These are phyloP conservation scores for Suillus tomentosus DNA, from an alignment of 768 basidiomycete genomes.

Conservation along the genomic window DNA sequence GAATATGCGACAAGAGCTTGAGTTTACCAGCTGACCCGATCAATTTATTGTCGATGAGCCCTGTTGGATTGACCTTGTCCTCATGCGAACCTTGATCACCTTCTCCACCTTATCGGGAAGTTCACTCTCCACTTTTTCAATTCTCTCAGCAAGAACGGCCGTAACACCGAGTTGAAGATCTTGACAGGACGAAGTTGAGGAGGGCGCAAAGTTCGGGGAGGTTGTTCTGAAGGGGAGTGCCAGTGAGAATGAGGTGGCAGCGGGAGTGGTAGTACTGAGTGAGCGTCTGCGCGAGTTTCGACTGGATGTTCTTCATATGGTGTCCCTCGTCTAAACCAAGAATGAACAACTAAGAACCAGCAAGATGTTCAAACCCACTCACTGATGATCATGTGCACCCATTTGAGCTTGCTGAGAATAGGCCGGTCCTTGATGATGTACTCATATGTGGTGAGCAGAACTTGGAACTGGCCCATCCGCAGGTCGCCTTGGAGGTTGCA, in stretches of 20 bases:
- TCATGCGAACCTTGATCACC: slow-evolving; percentile 97
- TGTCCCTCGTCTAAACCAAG: slow-evolving; percentile 80
- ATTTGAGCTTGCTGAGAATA: slow-evolving; percentile 84
- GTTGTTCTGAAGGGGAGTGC: slow-evolving; percentile 96
- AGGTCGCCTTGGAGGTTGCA: slow-evolving; percentile 77
- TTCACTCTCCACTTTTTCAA: slow-evolving; percentile 97
- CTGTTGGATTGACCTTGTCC: slow-evolving; percentile 85
- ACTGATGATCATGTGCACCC: slow-evolving; percentile 98
- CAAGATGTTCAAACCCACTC: slow-evolving; percentile 20
- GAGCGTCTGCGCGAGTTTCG: slow-evolving; percentile 86
- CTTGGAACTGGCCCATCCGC: slow-evolving; percentile 83
- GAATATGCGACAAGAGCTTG: slow-evolving; percentile 84
- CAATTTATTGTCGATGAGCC: slow-evolving; percentile 81
- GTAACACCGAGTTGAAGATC: slow-evolving; percentile 97
- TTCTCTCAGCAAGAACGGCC: slow-evolving; percentile 89
- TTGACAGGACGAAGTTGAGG: slow-evolving; percentile 91
- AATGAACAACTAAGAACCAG: neutral
- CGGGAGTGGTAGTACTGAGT: slow-evolving; percentile 91
- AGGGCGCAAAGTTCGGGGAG: slow-evolving; percentile 94
- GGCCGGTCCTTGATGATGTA: slow-evolving; percentile 98
- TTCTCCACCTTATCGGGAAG: slow-evolving; percentile 97
- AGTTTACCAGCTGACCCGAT: slow-evolving; percentile 91
- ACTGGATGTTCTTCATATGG: slow-evolving; percentile 96
- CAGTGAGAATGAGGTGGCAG: slow-evolving; percentile 91
- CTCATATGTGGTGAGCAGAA: slow-evolving; percentile 92